Evolutionary conservation across 2,329 filamentous ascomycete species (phyloP).

Genomic region (Curvularia spicifera): DNA sequence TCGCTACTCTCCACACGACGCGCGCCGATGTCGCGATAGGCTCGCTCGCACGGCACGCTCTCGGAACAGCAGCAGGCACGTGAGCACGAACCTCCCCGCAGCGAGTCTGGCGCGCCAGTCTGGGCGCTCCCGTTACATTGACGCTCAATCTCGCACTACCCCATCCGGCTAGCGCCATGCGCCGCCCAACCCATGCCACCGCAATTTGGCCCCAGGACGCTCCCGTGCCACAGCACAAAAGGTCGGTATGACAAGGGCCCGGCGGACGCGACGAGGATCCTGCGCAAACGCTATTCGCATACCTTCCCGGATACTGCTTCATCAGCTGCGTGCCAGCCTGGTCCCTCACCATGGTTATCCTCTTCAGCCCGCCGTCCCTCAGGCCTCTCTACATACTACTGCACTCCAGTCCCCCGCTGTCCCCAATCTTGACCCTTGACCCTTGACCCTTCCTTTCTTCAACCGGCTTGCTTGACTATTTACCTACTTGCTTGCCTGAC

Average conservation of each 20-base stretch:
- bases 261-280: slow-evolving; percentile 23
- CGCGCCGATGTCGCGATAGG: not conserved
- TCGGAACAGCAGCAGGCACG: slow-evolving; percentile 21
- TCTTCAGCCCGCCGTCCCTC: slow-evolving; percentile 18
- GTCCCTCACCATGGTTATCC: slow-evolving; percentile 12
- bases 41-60: slow-evolving; percentile 12
- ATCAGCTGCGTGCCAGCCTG: slow-evolving; percentile 26
- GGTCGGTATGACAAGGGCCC: slow-evolving; percentile 29
- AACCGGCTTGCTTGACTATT: not conserved
- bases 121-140: slow-evolving; percentile 22
- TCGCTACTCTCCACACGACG: not conserved
- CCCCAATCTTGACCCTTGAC: not conserved
- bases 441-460: not conserved
- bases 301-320: slow-evolving; percentile 21
- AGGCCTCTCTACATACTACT: not conserved
- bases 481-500: not conserved
- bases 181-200: slow-evolving; percentile 26
- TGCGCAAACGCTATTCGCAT: slow-evolving; percentile 21
- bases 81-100: not conserved
- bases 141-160: slow-evolving; percentile 23
- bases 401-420: not conserved
- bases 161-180: slow-evolving; percentile 25
- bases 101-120: slow-evolving; percentile 9
- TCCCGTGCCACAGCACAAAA: slow-evolving; percentile 30
- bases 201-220: slow-evolving; percentile 30